A percentile compares a stretch with the other conserved stretches of the same genome.
These are phyloP conservation scores for Seiridium cupressi DNA, from an alignment of 2,329 filamentous ascomycete species.

Conservation along the genomic window DNA sequence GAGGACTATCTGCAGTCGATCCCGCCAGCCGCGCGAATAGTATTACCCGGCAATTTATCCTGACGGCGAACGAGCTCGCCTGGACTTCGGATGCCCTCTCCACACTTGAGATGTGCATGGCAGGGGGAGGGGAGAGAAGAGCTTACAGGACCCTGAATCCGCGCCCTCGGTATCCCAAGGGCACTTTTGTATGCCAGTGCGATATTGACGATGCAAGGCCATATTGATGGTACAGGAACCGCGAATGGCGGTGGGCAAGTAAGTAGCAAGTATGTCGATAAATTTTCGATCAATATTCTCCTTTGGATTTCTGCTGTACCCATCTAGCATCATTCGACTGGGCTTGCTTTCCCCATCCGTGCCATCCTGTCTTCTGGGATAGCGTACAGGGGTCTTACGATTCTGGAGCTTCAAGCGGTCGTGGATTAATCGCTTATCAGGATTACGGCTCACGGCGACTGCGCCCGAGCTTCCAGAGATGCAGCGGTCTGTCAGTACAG, in stretches of 20 bases:
- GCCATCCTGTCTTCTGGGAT: constrained; percentile 4
- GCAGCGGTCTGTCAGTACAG: too few relatives aligned
- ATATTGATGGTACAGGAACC: neutral
- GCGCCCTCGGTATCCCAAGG: neutral
- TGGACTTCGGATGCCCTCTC: neutral
- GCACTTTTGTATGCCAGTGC: neutral
- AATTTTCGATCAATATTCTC: neutral
- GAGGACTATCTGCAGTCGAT: neutral
- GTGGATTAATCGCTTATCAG: neutral
- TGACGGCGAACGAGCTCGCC: neutral
- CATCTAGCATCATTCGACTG: neutral
- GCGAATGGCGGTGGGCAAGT: constrained; percentile 1
- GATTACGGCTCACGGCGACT: neutral
- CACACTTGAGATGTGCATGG: neutral
- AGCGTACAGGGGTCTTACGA: neutral
- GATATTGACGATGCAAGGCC: neutral
- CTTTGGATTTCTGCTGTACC: neutral
- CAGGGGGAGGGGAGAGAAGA: neutral
- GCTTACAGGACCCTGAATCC: constrained; percentile 4
- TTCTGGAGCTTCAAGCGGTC: neutral
- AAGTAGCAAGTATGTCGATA: neutral
- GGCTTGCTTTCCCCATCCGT: constrained; percentile 3
- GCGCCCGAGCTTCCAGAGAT: too few relatives aligned
- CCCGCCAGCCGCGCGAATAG: neutral
- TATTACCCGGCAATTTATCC: constrained; percentile 1